These are phyloP conservation scores for Cytospora chrysosperma DNA, from an alignment of 2,329 filamentous ascomycete species.

Conservation along the genomic window DNA sequence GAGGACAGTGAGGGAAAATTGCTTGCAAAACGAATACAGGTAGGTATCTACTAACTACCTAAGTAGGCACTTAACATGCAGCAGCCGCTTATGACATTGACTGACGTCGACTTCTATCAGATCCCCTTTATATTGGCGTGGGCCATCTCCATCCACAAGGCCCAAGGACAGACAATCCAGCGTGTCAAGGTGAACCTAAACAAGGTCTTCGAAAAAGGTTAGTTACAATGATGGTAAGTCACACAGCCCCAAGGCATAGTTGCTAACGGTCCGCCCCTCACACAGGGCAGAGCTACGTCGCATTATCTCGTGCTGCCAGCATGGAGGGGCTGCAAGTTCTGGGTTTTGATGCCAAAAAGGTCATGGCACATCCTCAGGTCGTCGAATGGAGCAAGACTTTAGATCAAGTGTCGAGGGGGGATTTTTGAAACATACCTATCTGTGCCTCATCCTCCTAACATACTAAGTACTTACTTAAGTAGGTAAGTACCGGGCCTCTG, in stretches of 20 bases:
- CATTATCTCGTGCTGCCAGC: constrained; percentile 18
- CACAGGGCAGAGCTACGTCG: constrained; percentile 22
- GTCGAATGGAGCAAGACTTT: constrained; percentile 14
- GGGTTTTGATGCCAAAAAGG: constrained; percentile 17
- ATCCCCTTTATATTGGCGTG: constrained; percentile 20
- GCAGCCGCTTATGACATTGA: too few relatives aligned
- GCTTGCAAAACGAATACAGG: constrained; percentile 19
- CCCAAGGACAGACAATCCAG: constrained; percentile 23
- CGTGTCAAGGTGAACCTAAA: constrained; percentile 19
- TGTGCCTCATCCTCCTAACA: too few relatives aligned
- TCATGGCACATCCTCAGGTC: constrained; percentile 16
- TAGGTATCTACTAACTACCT: too few relatives aligned
- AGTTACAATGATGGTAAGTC: neutral
- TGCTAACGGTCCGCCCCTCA: neutral
- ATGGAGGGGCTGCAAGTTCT: constrained; percentile 19
- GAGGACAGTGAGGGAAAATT: constrained; percentile 19
- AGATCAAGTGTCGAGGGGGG: neutral
- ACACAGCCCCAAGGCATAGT: too few relatives aligned
- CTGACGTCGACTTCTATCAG: neutral
- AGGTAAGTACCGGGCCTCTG: too few relatives aligned
- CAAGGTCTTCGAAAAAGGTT: constrained; percentile 22
- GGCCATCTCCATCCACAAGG: constrained; percentile 24
- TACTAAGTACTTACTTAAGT: too few relatives aligned
- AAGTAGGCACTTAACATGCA: neutral
- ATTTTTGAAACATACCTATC: too few relatives aligned